Base-by-base conservation (phyloP, 2,329 filamentous ascomycete genomes). In the Microsporum ferrugineum region DNA sequence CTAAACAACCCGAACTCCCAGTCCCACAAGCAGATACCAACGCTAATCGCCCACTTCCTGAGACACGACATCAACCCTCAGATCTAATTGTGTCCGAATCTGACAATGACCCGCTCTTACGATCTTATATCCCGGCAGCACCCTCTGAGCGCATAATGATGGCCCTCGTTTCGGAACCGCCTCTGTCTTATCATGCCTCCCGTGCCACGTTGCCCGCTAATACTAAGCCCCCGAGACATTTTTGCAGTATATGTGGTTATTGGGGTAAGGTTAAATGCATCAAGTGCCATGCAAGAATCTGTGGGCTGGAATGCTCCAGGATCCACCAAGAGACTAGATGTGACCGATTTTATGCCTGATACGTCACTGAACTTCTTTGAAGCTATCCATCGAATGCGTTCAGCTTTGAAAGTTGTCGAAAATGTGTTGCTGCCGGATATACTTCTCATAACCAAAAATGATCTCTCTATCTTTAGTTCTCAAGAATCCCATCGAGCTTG, bases 191-290 rank as follows among this genome's bases (percentile, higher is more conserved):
- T 65, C 76, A 76, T 61, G 76, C 75, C 1, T 72, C 78, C 8
- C 71, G 77, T 6, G 75, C 75, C 1, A 73, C 70, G 5, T 71
- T 75, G 31, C 68, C 71, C 38, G 39, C 51, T 31, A 56, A n/a
- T 38, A 59, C 38, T 4, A 74, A 70, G 49, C 70, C 76, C 7
- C 68, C 69, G 45, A 69, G 77, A 36, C 65, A 71, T 56, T 80
- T 80, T 63, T 80, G 78, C 65, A 72, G 72, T 57, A 75, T 80
- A 63, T 80, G 78, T 65, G 78, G 78, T 8, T 80, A 79, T 60
- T 80, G 78, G 78, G 78, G 78, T 0, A 76, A 76, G 65, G 73
- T 79, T 34, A 72, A 74, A 65, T 80, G 78, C 66, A 73, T 73
- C 67, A 78, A 72, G 60, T 80, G 78, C 65, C 76, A 75, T 60